These are phyloP conservation scores for Saccharomycopsis schoenii DNA, from an alignment of 805 yeast species.

Conservation along the genomic window DNA sequence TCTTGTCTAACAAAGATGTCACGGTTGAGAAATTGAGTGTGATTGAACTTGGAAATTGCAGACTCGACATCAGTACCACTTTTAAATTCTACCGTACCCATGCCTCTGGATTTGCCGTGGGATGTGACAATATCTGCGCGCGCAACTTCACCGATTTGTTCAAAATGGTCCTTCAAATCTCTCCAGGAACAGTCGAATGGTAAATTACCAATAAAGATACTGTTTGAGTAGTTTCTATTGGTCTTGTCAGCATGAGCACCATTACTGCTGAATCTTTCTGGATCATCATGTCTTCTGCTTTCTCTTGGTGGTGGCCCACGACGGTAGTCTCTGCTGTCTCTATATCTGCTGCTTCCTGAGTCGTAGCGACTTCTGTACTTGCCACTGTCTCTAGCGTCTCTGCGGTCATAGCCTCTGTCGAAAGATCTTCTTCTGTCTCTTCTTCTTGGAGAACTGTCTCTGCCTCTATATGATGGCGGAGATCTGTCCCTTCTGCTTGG, in stretches of 20 bases:
- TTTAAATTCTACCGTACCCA: constrained; percentile 84
- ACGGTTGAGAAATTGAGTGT: constrained; percentile 58
- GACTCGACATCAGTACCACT: constrained; percentile 51
- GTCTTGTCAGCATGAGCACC: constrained; percentile 29
- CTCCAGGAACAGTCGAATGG: constrained; percentile 54
- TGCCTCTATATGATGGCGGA: constrained; percentile 20
- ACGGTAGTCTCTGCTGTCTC: constrained; percentile 20
- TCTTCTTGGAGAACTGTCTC: constrained; percentile 32
- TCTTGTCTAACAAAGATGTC: constrained; percentile 85
- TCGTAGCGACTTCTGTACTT: constrained; percentile 25
- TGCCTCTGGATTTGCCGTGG: constrained; percentile 76
- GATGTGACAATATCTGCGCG: constrained; percentile 76
- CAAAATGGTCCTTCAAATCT: constrained; percentile 51
- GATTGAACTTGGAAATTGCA: constrained; percentile 65
- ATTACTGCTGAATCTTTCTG: constrained; percentile 17
- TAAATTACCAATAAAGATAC: constrained; percentile 65
- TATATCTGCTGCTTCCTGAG: constrained; percentile 20
- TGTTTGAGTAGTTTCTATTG: constrained; percentile 54
- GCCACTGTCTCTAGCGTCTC: constrained; percentile 25
- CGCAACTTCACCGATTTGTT: constrained; percentile 52
- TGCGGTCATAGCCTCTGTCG: constrained; percentile 22
- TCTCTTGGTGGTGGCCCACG: constrained; percentile 11
- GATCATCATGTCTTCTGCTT: constrained; percentile 18
- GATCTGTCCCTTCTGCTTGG: constrained; percentile 16
- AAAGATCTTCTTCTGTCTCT: constrained; percentile 33